Evolutionary conservation across 1,139 yeast genomes (phyloP).

Genomic region (Sugiyamaella sp.): DNA sequence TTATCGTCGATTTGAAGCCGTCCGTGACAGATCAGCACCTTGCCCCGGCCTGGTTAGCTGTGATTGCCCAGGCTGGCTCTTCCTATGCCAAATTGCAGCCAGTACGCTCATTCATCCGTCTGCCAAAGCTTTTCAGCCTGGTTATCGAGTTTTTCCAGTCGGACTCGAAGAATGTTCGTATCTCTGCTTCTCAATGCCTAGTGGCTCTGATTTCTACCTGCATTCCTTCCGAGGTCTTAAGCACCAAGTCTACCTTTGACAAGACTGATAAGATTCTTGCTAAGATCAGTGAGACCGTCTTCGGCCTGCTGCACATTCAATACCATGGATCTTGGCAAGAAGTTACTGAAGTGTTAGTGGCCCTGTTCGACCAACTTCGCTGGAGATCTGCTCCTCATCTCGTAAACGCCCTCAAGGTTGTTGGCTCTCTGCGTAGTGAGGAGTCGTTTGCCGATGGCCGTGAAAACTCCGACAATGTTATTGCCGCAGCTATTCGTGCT

Average conservation of each 20-base stretch:
- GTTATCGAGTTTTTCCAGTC: constrained; percentile 67
- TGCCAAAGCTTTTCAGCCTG: constrained; percentile 60
- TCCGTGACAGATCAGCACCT: constrained; percentile 78
- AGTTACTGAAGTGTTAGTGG: constrained; percentile 68
- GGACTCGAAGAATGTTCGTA: constrained; percentile 66
- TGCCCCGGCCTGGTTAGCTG: constrained; percentile 95
- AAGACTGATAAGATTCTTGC: constrained; percentile 61
- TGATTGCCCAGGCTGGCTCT: constrained; percentile 81
- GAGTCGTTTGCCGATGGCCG: constrained; percentile 70
- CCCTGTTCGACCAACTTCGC: constrained; percentile 65
- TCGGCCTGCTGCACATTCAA: constrained; percentile 68
- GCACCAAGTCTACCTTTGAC: constrained; percentile 47
- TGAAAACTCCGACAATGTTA: constrained; percentile 76
- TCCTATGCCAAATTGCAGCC: constrained; percentile 68
- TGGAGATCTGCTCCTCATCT: constrained; percentile 74
- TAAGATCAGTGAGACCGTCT: constrained; percentile 50
- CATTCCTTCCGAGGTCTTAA: constrained; percentile 62
- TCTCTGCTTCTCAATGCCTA: constrained; percentile 83
- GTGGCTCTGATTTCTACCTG: constrained; percentile 72
- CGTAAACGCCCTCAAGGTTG: constrained; percentile 63
- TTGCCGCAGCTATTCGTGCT: constrained; percentile 74
- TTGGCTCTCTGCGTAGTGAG: constrained; percentile 89
- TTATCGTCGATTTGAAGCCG: constrained; percentile 80
- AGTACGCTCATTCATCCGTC: constrained; percentile 54
- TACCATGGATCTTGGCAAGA: constrained; percentile 79